These are phyloP conservation scores for Aspergillus sp. DNA, from an alignment of 2,329 filamentous ascomycete genomes.

Conservation along the genomic window DNA sequence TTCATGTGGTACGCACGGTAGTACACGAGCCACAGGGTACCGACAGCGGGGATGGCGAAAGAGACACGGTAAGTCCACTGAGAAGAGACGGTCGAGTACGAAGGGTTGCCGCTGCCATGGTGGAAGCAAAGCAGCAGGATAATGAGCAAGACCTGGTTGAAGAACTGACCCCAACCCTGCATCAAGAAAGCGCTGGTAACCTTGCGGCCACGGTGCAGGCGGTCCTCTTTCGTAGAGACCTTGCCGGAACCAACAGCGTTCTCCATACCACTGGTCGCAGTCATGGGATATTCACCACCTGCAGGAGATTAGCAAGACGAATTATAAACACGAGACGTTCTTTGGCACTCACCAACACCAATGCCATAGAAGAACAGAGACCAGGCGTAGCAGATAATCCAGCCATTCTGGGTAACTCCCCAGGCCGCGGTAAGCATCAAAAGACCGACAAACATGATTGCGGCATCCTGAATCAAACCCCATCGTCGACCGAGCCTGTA, in stretches of 20 bases:
- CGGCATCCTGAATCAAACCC: constrained; percentile 93
- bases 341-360: constrained; percentile 48
- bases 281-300: constrained; percentile 95
- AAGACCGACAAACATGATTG: constrained; percentile 92
- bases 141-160: constrained; percentile 91
- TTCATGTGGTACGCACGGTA: constrained; percentile 96
- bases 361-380: constrained; percentile 89
- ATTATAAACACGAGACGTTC: background rate
- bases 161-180: constrained; percentile 97
- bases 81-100: constrained; percentile 75
- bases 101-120: constrained; percentile 73
- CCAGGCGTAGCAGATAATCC: constrained; percentile 97
- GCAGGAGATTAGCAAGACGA: constrained; percentile 39
- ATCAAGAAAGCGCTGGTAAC: constrained; percentile 96
- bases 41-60: constrained; percentile 87
- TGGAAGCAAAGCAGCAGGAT: constrained; percentile 87
- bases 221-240: constrained; percentile 87
- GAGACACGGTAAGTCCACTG: constrained; percentile 93
- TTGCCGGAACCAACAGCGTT: constrained; percentile 84
- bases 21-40: constrained; percentile 93
- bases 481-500: constrained; percentile 83
- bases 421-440: constrained; percentile 90
- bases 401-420: constrained; percentile 85
- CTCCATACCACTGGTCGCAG: constrained; percentile 92
- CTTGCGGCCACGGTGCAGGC: constrained; percentile 92